These are phyloP conservation scores for Dryas drummondii DNA, from an alignment of 306 rosid genomes.

Conservation along the genomic window DNA sequence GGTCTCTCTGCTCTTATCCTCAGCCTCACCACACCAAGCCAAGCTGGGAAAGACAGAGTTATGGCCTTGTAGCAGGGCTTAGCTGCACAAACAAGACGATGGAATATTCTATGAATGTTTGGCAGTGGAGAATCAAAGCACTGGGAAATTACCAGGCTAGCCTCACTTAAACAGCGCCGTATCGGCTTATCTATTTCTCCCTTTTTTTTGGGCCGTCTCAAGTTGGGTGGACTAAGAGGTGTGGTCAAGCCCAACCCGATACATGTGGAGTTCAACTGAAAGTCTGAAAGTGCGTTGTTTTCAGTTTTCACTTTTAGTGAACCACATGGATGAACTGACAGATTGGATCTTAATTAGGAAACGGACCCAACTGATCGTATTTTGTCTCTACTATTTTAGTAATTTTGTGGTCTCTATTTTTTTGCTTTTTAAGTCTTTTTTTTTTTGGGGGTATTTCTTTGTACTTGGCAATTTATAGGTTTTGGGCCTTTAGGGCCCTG, in stretches of 20 bases:
- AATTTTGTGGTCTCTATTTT: not conserved
- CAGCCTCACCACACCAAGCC: not conserved
- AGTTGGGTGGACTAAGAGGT: not conserved
- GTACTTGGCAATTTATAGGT: no score
- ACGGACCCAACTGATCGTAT: not conserved
- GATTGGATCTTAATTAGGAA: not conserved
- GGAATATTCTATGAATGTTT: constrained; percentile 10
- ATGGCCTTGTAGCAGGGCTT: not conserved
- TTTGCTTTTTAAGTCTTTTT: not conserved
- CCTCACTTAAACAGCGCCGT: not conserved
- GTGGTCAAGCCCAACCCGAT: not conserved
- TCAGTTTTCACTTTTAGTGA: not conserved
- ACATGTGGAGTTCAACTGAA: not conserved
- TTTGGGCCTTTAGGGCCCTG: no score
- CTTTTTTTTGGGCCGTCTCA: not conserved
- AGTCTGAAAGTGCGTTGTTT: not conserved
- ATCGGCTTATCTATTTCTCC: not conserved
- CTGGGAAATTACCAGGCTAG: not conserved
- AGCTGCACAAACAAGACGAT: constrained; percentile 13
- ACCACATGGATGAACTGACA: not conserved
- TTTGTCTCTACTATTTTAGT: not conserved
- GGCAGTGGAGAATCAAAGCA: not conserved
- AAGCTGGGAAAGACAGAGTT: not conserved
- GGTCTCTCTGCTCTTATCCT: not conserved
- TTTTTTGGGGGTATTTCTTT: no score